These are phyloP conservation scores for Cladosporium cucumerinum DNA, from an alignment of 2,329 filamentous ascomycete species.

Conservation along the genomic window DNA sequence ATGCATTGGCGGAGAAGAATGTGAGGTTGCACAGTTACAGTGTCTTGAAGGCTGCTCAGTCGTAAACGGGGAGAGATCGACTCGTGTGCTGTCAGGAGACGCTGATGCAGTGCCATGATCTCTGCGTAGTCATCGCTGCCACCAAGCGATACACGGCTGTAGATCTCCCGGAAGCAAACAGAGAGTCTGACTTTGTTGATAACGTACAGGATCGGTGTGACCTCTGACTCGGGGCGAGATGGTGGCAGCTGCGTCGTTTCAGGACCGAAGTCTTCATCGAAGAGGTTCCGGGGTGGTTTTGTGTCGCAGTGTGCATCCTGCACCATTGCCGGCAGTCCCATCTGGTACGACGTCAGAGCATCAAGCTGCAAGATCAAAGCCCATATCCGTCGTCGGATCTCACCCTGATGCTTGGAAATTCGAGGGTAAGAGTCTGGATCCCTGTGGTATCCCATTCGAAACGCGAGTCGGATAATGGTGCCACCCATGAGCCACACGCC, in stretches of 20 bases:
- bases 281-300: neutral
- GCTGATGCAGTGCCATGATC: neutral
- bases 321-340: neutral
- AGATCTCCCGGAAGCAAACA: neutral
- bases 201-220: neutral
- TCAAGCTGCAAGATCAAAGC: constrained; percentile 1
- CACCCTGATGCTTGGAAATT: neutral
- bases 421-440: neutral
- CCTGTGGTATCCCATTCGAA: constrained; percentile 2
- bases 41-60: neutral
- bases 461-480: neutral
- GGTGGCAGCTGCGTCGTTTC: neutral
- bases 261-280: neutral
- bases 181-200: neutral
- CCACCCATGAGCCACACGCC: neutral
- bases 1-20: neutral
- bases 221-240: neutral
- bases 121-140: neutral
- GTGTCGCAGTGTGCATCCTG: neutral
- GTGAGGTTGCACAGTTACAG: neutral
- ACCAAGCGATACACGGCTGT: neutral
- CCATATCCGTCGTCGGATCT: constrained; percentile 1
- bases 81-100: neutral
- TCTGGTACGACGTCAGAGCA: neutral
- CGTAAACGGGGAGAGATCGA: neutral